Evolutionary conservation across 768 basidiomycete genomes (phyloP), one percentile per base, ranked within the genome.

Genomic region (Ramaria rubella): DNA sequence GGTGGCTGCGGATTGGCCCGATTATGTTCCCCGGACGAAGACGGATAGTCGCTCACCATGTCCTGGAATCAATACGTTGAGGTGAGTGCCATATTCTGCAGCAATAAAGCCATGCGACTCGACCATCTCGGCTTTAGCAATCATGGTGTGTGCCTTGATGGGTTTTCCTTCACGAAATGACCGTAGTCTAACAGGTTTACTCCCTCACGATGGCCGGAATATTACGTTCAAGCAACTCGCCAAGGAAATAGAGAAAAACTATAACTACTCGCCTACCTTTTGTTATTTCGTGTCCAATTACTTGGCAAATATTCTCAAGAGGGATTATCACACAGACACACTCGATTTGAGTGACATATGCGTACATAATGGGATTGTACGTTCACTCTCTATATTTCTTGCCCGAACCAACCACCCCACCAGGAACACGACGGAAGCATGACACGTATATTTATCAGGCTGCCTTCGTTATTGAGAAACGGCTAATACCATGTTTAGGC

Each of bases 31-130:
- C 2, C 86, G 9, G 0, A 69, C 67, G 56, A 75, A 81, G 8
- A 80, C 79, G 1, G 87, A 90, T 61, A 88, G 87, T 62, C 74
- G 89, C 2, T 80, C 80, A 59, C 79, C 83, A 1, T 90, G 88
- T 60, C 88, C 88, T 1, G 87, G 79, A 12, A 66, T 91, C 58
- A 91, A 92, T 61, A 84, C 86, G 0, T 73, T 92, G 80, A 59
- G 90, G 89, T 89, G 38, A 24, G 68, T 57, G 36, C 14, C 14
- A 21, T 42, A 17, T 17, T 42, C 40, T 42, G n/a, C 14, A 17
- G 4, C 23, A 2, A 2, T 2, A 7, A 9, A 42, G n/a, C n/a
- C 23, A 17, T 5, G 44, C 38, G 38, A 53, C 26, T 60, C n/a
- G 27, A 17, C 23, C 23, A 31, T 34, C 23, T 40, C 58, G 12